Evolutionary conservation across 441 rosid genomes (phyloP), one percentile per base, ranked within the genome.

Genomic region (Mallotus repandus): DNA sequence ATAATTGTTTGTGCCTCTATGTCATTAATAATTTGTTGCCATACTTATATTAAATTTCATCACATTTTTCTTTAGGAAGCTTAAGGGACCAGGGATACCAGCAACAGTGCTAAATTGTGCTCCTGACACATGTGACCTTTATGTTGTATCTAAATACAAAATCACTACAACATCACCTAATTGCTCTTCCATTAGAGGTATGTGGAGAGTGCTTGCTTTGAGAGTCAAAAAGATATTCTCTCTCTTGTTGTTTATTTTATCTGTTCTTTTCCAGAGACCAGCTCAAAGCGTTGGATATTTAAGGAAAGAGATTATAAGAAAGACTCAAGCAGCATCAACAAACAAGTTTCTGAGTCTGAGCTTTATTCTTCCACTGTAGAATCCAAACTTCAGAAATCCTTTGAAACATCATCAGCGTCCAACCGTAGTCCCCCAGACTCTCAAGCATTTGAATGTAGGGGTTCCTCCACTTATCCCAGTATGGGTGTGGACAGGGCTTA

Each of bases 1-100:
- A 25, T 25, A 25, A 68, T 35, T 54, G 29, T 55, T 68, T 35
- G 25, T 69, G 49, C 48, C 66, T 55, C 21, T 22, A 15, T 7
- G 16, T 25, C 43, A 49, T 13, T 29, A n/a, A 2, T 25, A 5
- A 4, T 15, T 67, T 29, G 22, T 32, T 54, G 38, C 58, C 1
- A 41, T 13, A 5, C 32, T 67, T 67, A 29, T 76, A 72, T 70
- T 75, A 46, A 80, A 46, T 54, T 72, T 52, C 66, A 58, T 58
- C 21, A n/a, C 53, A 57, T 63, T 67, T 45, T n/a, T 66, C 25
- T 70, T 43, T 67, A 88, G 97, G 89, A 88, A 78, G 80, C 70
- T 78, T 60, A 88, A 72, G 75, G 91, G 87, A 72, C 85, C 83
- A 58, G 86, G 86, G 53, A 74, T 86, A 69, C 92, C 97, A 35